phyloP scores from a whole-genome alignment of 73 alveolate species.

The Paramecium sexaurelia region DNA sequence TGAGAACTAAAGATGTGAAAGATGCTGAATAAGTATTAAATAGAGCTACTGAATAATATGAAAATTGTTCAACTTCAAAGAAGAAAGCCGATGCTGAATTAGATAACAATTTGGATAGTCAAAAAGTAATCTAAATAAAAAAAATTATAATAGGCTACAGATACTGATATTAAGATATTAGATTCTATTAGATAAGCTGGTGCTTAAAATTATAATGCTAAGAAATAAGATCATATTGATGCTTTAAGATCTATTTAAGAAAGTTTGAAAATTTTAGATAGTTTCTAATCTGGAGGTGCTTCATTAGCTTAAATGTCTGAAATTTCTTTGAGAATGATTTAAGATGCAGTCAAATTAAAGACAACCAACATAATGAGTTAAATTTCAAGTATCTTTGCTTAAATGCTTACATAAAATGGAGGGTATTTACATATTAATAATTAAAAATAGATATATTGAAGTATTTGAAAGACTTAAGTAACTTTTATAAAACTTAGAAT shows the following conservation, averaged over 20 bases:
- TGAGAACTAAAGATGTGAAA: conserved; percentile 57
- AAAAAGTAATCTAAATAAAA: neutral
- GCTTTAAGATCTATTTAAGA: conserved; percentile 53
- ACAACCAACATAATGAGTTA: conserved; percentile 34
- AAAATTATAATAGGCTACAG: neutral
- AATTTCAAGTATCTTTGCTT: conserved; percentile 55
- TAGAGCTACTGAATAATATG: conserved; percentile 59
- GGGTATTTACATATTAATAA: neutral
- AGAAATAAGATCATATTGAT: conserved; percentile 55
- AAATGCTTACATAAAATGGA: conserved; percentile 57
- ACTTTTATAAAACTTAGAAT: conserved; percentile 48
- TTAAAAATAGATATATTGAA: neutral
- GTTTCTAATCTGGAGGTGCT: conserved; percentile 61
- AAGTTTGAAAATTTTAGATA: conserved; percentile 44
- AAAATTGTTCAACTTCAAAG: conserved; percentile 50
- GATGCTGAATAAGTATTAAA: conserved; percentile 61
- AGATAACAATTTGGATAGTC: conserved; percentile 51
- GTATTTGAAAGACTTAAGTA: conserved; percentile 49
- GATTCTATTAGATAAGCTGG: conserved; percentile 52
- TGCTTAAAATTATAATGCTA: conserved; percentile 39
- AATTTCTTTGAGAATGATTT: conserved; percentile 29
- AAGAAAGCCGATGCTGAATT: conserved; percentile 63
- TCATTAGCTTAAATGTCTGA: conserved; percentile 57
- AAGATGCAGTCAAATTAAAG: conserved; percentile 50
- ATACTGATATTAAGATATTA: conserved; percentile 56